phyloP scores from a whole-genome alignment of 768 basidiomycete species.

The Trametes sanguinea region DNA sequence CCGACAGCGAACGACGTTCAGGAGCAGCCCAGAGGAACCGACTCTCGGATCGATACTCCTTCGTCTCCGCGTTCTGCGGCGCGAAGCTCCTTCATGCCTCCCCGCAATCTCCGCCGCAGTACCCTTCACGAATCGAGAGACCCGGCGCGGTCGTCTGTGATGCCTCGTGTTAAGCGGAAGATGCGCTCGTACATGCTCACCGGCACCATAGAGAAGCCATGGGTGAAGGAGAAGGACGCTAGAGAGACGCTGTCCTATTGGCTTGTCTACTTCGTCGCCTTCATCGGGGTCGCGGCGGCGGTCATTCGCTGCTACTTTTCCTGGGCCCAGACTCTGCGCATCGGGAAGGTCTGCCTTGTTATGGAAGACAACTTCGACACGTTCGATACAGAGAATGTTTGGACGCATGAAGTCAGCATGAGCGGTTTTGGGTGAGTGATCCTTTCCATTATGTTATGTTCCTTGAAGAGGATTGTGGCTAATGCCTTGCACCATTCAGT shows the following conservation, averaged over 20 bases:
- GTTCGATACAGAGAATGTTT: constrained; percentile 59
- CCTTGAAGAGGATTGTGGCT: too few relatives aligned
- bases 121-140: neutral
- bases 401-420: constrained; percentile 75
- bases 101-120: constrained; percentile 22
- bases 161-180: constrained; percentile 24
- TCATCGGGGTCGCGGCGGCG: constrained; percentile 55
- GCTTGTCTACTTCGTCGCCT: constrained; percentile 54
- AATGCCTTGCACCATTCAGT: constrained; percentile 36
- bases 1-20: constrained; percentile 11
- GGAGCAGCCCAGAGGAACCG: neutral
- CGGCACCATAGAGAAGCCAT: constrained; percentile 53
- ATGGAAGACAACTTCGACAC: constrained; percentile 75
- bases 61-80: constrained; percentile 14
- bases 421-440: constrained; percentile 75
- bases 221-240: constrained; percentile 53
- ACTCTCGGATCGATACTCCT: neutral
- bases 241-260: constrained; percentile 55
- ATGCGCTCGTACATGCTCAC: constrained; percentile 37
- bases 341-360: constrained; percentile 60
- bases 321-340: constrained; percentile 55
- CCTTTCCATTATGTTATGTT: neutral
- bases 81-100: constrained; percentile 31
- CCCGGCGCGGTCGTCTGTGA: constrained; percentile 17
- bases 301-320: constrained; percentile 57